phyloP scores from a whole-genome alignment of 768 basidiomycete species.

The Lactarius psammicola region DNA sequence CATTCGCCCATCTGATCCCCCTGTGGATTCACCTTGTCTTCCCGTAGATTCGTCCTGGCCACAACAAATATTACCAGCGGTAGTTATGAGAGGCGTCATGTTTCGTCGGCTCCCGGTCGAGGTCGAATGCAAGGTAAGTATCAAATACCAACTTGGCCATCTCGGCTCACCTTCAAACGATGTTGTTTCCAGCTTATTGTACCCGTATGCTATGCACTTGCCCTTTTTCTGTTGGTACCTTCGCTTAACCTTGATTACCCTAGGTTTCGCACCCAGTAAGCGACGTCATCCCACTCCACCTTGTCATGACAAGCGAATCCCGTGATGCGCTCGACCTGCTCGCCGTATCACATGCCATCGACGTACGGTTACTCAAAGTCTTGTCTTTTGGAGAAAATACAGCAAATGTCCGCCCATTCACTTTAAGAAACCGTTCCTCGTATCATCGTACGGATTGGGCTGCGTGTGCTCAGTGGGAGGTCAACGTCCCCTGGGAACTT shows the following conservation, averaged over 20 bases:
- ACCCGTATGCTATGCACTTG: conserved; percentile 7
- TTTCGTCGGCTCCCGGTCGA: conserved; percentile 3
- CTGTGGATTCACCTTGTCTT: neutral
- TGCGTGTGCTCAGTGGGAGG: conserved; percentile 19
- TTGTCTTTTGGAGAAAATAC: conserved; percentile 21
- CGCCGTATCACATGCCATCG: conserved; percentile 7
- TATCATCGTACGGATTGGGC: conserved; percentile 9
- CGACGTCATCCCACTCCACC: conserved; percentile 15
- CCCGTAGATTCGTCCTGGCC: conserved; percentile 1
- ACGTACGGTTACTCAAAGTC: conserved; percentile 21
- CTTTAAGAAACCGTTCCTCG: neutral
- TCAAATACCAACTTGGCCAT: neutral
- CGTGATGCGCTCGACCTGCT: conserved; percentile 16
- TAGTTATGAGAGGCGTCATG: conserved; percentile 16
- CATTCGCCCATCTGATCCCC: neutral
- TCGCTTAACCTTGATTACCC: neutral
- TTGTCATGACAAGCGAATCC: conserved; percentile 15
- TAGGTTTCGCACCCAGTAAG: conserved; percentile 11
- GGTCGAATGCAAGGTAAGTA: conserved; percentile 21
- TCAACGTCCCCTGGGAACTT: neutral
- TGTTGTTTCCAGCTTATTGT: conserved; percentile 6
- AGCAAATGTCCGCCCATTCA: neutral
- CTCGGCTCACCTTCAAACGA: conserved; percentile 6
- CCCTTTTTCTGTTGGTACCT: neutral
- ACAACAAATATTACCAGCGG: conserved; percentile 8